These are phyloP conservation scores for Jimgerdemannia lactiflua DNA, from an alignment of 192 early-diverging fungal genomes.

Conservation along the genomic window DNA sequence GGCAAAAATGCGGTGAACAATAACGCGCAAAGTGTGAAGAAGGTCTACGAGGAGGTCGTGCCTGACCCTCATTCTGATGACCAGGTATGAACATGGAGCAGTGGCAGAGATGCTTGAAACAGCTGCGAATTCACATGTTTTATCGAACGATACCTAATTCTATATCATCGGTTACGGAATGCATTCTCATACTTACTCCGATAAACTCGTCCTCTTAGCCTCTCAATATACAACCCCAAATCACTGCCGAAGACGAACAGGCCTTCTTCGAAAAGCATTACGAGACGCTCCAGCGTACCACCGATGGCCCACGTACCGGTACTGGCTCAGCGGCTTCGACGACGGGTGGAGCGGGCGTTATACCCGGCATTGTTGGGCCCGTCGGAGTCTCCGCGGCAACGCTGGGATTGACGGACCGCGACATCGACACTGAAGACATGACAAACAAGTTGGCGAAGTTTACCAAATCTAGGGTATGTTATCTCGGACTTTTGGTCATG, in stretches of 20 bases:
- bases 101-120: no score
- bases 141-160: no score
- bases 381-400: conserved; percentile 30
- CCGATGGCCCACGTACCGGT: conserved; percentile 42
- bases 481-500: no score
- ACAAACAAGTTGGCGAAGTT: conserved; percentile 12
- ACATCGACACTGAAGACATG: conserved; percentile 37
- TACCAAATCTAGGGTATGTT: neutral
- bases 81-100: conserved; percentile 26
- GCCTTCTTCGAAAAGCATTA: conserved; percentile 79
- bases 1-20: conserved; percentile 3
- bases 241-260: conserved; percentile 86
- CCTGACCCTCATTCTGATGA: conserved; percentile 38
- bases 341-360: conserved; percentile 13
- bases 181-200: neutral
- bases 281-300: conserved; percentile 62
- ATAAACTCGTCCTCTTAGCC: conserved; percentile 37
- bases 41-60: conserved; percentile 60
- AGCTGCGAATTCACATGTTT: no score
- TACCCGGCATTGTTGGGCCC: conserved; percentile 51
- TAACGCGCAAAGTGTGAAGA: conserved; percentile 44
- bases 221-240: conserved; percentile 54
- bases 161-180: no score
- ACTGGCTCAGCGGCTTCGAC: conserved; percentile 23
- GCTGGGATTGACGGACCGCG: conserved; percentile 26